A percentile compares a stretch with the other conserved stretches of the same genome.
Conservation (phyloP, 441 rosid species). For the Oxalis stricta region DNA sequence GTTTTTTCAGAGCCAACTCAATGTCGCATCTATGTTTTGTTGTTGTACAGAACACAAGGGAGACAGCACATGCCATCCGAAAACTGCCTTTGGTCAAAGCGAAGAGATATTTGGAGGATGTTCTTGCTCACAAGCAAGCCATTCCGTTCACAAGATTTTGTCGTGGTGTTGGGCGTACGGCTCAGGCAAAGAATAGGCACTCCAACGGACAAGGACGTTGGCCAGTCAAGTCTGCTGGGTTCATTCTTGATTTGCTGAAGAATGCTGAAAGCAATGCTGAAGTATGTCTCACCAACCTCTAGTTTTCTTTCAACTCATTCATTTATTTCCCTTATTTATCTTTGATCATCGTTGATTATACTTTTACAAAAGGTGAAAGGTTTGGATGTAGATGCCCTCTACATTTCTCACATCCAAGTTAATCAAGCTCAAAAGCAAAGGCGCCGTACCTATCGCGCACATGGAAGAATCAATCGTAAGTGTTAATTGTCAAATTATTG, state of each 20-base stretch:
- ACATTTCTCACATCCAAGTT: conserved; percentile 82
- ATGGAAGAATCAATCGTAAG: conserved; percentile 96
- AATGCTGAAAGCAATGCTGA: conserved; percentile 96
- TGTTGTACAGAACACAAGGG: conserved; percentile 61
- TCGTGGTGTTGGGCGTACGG: conserved; percentile 89
- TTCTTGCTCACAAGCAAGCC: conserved; percentile 88
- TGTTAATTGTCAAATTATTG: neutral
- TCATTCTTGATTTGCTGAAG: conserved; percentile 75
- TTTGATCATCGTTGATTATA: neutral
- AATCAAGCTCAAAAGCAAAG: conserved; percentile 98
- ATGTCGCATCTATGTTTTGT: neutral
- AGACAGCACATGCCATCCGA: conserved; percentile 70
- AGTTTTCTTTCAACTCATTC: neutral
- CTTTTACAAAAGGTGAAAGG: conserved; percentile 84
- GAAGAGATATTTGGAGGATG: conserved; percentile 94
- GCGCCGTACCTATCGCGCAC: conserved; percentile 84
- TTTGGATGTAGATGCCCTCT: conserved; percentile 78
- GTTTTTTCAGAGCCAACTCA: neutral
- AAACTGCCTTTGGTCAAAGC: conserved; percentile 75
- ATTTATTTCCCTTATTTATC: neutral
- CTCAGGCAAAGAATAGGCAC: conserved; percentile 94
- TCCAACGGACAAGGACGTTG: conserved; percentile 94
- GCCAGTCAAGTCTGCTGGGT: conserved; percentile 82
- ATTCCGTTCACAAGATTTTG: conserved; percentile 93
- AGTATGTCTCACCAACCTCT: conserved; percentile 15